Evolutionary conservation across 176 grass and related monocot genomes (phyloP).

Genomic region (Panicum miliaceum): DNA sequence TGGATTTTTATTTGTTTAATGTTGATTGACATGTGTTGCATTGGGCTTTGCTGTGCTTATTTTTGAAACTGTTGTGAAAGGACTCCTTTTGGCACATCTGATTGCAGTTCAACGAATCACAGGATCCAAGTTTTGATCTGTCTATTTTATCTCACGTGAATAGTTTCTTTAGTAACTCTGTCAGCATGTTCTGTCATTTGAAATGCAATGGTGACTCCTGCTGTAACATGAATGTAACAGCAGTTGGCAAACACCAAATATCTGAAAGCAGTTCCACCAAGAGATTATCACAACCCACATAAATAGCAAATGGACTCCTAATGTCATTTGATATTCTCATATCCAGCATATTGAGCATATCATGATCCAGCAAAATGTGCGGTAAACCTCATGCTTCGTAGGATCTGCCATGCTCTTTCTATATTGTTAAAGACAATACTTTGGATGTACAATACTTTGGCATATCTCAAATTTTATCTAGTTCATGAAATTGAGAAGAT

Average conservation of each 20-base stretch:
- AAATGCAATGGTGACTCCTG: background rate
- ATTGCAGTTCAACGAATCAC: background rate
- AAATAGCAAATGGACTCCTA: background rate
- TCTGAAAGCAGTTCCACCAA: background rate
- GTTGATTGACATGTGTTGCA: background rate
- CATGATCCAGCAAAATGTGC: background rate
- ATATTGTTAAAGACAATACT: background rate
- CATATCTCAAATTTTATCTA: conserved; percentile 11
- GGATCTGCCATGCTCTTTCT: conserved; percentile 7
- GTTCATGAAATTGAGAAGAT: conserved; percentile 25
- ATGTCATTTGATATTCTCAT: background rate
- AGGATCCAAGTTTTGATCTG: background rate
- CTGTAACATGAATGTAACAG: background rate
- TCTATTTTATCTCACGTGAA: background rate
- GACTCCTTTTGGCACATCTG: background rate
- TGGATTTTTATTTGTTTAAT: background rate
- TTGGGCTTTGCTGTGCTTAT: background rate
- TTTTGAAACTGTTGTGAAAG: background rate
- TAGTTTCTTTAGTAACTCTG: background rate
- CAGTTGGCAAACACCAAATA: background rate
- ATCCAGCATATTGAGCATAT: background rate
- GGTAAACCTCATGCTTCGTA: background rate
- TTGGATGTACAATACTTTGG: conserved; percentile 14
- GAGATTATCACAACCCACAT: background rate
- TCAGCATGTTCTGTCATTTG: background rate